Evolutionary conservation across 495 filamentous ascomycete species (phyloP).

Genomic region (Penicillium bialowiezense): DNA sequence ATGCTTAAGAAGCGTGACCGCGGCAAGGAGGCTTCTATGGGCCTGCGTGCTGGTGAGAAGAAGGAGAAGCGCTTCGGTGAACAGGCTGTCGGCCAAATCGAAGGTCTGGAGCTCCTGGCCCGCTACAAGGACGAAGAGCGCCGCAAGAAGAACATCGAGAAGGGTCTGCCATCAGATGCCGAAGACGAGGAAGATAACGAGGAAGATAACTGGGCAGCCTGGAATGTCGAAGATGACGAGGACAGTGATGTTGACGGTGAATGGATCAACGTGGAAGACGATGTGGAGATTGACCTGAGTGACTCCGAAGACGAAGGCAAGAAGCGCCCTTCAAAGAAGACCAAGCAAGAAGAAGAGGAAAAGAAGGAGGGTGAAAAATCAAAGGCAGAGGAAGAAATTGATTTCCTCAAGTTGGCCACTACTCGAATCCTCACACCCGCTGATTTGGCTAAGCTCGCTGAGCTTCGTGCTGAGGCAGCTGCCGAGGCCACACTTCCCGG

Average conservation of each 20-base stretch:
- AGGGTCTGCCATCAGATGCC: slow-evolving; percentile 55
- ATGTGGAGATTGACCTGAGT: slow-evolving; percentile 73
- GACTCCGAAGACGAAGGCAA: slow-evolving; percentile 68
- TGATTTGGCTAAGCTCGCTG: slow-evolving; percentile 86
- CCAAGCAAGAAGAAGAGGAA: slow-evolving; percentile 27
- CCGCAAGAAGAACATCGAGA: slow-evolving; percentile 64
- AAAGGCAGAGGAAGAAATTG: slow-evolving; percentile 25
- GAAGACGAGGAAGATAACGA: slow-evolving; percentile 58
- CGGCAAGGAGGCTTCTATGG: slow-evolving; percentile 90
- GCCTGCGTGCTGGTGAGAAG: slow-evolving; percentile 63
- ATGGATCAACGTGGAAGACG: slow-evolving; percentile 89
- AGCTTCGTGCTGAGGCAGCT: slow-evolving; percentile 71
- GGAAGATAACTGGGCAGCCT: slow-evolving; percentile 70
- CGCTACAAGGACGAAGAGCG: slow-evolving; percentile 91
- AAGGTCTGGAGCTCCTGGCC: slow-evolving; percentile 88
- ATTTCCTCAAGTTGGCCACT: slow-evolving; percentile 70
- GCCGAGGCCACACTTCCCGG: slow-evolving; percentile 59
- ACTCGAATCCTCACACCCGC: slow-evolving; percentile 87
- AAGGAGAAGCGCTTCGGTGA: slow-evolving; percentile 75
- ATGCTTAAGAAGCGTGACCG: slow-evolving; percentile 88
- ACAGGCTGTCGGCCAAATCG: slow-evolving; percentile 76
- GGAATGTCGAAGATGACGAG: slow-evolving; percentile 77
- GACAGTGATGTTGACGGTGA: slow-evolving; percentile 77
- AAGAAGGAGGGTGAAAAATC: slow-evolving; percentile 17
- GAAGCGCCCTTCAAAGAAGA: slow-evolving; percentile 62